These are phyloP conservation scores for Podospora appendiculata DNA, from an alignment of 495 filamentous ascomycete species.

Conservation along the genomic window DNA sequence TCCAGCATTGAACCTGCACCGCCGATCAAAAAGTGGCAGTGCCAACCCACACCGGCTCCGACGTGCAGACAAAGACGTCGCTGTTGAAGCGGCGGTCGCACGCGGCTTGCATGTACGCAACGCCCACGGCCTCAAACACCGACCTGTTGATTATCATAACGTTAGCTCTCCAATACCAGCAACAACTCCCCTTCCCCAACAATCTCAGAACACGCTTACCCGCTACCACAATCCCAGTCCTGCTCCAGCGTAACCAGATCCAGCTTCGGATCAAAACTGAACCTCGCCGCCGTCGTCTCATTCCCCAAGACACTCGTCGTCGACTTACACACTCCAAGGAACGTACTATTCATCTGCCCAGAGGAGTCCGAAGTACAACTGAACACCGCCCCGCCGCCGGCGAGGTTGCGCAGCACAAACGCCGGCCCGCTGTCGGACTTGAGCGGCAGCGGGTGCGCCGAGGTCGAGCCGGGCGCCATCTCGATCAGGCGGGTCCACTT, in stretches of 20 bases:
- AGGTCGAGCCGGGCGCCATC: constrained; percentile 15
- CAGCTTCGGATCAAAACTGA: constrained; percentile 23
- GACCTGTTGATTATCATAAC: neutral
- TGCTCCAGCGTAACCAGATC: constrained; percentile 26
- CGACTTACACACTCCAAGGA: constrained; percentile 17
- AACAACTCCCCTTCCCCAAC: too few relatives aligned
- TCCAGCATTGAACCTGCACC: too few relatives aligned
- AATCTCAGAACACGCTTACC: constrained; percentile 15
- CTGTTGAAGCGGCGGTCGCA: constrained; percentile 22
- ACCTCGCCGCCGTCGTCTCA: constrained; percentile 12
- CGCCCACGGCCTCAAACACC: constrained; percentile 16
- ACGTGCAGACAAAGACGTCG: constrained; percentile 25
- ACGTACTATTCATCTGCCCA: constrained; percentile 8
- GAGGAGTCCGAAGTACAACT: constrained; percentile 15
- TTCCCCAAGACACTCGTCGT: neutral
- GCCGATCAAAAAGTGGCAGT: constrained; percentile 3
- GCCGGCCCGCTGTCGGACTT: constrained; percentile 26
- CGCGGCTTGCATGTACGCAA: constrained; percentile 26
- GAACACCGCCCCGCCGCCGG: constrained; percentile 19
- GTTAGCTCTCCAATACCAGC: too few relatives aligned
- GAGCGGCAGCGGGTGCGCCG: neutral
- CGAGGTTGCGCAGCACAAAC: constrained; percentile 23
- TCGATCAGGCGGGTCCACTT: constrained; percentile 25
- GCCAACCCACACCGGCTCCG: constrained; percentile 29
- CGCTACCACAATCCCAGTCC: constrained; percentile 22